Percentiles rank a stretch among this genome's conserved stretches.
Conservation (phyloP, 208 protist species). For the Acanthamoeba triangularis region DNA sequence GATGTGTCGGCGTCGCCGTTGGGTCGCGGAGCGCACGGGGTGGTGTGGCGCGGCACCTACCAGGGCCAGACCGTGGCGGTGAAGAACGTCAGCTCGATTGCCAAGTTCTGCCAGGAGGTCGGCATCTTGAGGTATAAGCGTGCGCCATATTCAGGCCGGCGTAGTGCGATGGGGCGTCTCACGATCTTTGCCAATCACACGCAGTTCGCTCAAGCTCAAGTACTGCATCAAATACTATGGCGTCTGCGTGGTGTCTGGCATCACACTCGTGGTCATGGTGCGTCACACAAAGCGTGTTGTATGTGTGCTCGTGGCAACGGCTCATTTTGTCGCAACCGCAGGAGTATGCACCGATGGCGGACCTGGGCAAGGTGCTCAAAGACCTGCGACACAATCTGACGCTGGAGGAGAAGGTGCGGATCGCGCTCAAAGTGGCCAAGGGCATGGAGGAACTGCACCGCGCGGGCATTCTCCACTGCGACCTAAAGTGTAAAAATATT, state of each 20-base stretch:
- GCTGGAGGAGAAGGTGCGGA: slow-evolving; percentile 13
- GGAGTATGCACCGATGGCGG: not conserved
- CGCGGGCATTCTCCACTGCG: slow-evolving; percentile 44
- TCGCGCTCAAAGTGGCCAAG: slow-evolving; percentile 56
- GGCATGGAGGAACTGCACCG: slow-evolving; percentile 58
- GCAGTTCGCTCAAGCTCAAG: slow-evolving; percentile 46
- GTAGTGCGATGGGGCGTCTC: too few species aligned
- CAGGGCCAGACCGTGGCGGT: not conserved
- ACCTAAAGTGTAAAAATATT: slow-evolving; percentile 49
- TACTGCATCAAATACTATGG: slow-evolving; percentile 53
- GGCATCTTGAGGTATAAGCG: slow-evolving; percentile 7
- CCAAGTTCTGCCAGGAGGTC: slow-evolving; percentile 63
- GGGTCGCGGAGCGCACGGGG: not conserved
- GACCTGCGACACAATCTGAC: not conserved
- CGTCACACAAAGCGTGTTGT: too few species aligned
- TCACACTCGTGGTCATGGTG: slow-evolving; percentile 48
- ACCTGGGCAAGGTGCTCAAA: slow-evolving; percentile 25
- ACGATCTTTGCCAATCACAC: too few species aligned
- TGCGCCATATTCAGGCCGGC: too few species aligned
- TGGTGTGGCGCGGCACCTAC: slow-evolving; percentile 37
- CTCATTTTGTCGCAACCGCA: too few species aligned
- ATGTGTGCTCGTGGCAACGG: too few species aligned
- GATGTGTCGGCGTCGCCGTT: not conserved
- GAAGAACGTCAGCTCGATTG: slow-evolving; percentile 50
- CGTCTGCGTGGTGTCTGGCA: slow-evolving; percentile 36